Evolutionary conservation across 805 yeast genomes (phyloP), one percentile per base, ranked within the genome.

Genomic region (Suhomyces faveliae): DNA sequence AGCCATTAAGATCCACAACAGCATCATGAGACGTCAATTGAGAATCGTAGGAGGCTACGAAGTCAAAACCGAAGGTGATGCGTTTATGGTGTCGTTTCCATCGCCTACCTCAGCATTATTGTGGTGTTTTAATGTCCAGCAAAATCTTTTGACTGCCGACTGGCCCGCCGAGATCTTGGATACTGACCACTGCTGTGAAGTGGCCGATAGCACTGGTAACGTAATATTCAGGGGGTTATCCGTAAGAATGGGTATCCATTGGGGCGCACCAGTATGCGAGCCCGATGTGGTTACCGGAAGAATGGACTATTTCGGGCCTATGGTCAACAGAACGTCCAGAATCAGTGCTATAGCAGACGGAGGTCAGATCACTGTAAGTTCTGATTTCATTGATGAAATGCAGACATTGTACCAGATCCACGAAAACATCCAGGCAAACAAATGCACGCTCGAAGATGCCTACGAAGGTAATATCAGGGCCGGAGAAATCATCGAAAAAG

Each of bases 301-400:
- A 72, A 94, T 94, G 99, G 99, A 94, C 69, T 94, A 94, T 67
- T 87, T 94, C 58, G 99, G 99, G 0, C 99, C 99, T 0, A 91
- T 94, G 90, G 99, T 94, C 25, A 94, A 94, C 60, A 78, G 96
- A 44, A 89, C 99, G 0, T 85, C 98, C 1, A 78, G 99, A 59
- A 92, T 94, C 21, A 85, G 91, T 61, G 87, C 96, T 6, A 87
- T 89, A 43, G 99, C 99, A 0, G 96, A 89, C 66, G 99, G 99
- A 50, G 99, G 99, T n/a, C 97, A 92, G 66, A 88, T 92, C 23
- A 83, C 96, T 0, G 77, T 91, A 48, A 86, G 96, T 59, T 77
- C 83, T 6, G 97, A 92, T 64, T 88, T 89, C 59, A 71, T 87
- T 55, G 77, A 78, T 40, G 96, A 88, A 60, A 79, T 89, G 59